Percentiles rank a stretch among this genome's conserved stretches.
These are phyloP conservation scores for Myxozyma sirexii DNA, from an alignment of 805 yeast genomes.

Conservation along the genomic window DNA sequence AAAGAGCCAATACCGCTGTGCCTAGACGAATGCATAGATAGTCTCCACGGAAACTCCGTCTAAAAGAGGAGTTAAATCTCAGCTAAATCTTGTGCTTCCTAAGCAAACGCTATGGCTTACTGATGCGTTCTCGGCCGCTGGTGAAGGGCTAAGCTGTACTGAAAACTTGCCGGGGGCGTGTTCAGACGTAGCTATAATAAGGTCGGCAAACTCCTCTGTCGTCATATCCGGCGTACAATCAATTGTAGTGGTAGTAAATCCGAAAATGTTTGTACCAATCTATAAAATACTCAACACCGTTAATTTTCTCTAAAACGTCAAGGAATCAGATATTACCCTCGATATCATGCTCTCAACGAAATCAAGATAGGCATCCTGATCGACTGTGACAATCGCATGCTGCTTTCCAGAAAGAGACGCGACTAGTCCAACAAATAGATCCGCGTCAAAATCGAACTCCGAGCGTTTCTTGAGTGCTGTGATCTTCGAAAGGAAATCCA, in stretches of 20 bases:
- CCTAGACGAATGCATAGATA: not conserved
- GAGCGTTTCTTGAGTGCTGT: slow-evolving; percentile 7
- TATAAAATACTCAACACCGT: not conserved
- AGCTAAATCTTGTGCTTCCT: no score
- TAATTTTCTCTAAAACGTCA: not conserved
- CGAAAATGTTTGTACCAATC: slow-evolving; percentile 31
- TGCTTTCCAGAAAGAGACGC: slow-evolving; percentile 21
- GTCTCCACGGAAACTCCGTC: slow-evolving; percentile 10
- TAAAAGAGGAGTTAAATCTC: no score
- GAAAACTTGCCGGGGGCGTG: slow-evolving; percentile 19
- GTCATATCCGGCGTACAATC: slow-evolving; percentile 19
- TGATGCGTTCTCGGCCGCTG: not conserved
- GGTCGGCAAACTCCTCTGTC: slow-evolving; percentile 25
- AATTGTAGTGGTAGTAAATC: slow-evolving; percentile 19
- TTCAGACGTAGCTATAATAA: slow-evolving; percentile 6
- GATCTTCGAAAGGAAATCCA: slow-evolving; percentile 22
- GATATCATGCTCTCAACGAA: slow-evolving; percentile 24
- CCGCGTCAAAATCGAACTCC: slow-evolving; percentile 30
- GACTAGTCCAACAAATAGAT: slow-evolving; percentile 29
- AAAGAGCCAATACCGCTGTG: not conserved
- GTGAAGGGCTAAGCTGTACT: slow-evolving; percentile 2
- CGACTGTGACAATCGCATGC: slow-evolving; percentile 29
- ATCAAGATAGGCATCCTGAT: slow-evolving; percentile 20
- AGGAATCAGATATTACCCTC: slow-evolving; percentile 6
- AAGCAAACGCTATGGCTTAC: not conserved